Conservation (phyloP, 768 basidiomycete genomes). For the Auricularia sp. region DNA sequence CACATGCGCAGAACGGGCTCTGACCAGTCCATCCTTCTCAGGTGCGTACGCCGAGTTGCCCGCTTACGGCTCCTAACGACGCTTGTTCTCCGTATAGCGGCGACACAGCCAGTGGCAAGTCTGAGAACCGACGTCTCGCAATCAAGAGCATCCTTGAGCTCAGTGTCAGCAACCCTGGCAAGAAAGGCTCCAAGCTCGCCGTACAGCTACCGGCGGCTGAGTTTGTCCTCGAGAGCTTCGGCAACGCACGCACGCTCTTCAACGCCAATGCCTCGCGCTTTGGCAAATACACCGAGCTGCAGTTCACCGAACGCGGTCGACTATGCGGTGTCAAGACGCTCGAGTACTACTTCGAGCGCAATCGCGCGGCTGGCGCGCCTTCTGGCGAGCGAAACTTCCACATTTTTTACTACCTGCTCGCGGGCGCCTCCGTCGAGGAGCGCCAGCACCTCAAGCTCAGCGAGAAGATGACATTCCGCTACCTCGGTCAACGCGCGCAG, state of each 20-base stretch:
- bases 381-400: constrained; percentile 95
- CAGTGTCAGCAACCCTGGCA: constrained; percentile 77
- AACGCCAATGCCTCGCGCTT: constrained; percentile 95
- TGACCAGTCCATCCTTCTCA: constrained; percentile 84
- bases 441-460: constrained; percentile 75
- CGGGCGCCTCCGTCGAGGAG: constrained; percentile 84
- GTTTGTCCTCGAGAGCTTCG: constrained; percentile 92
- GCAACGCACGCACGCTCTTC: constrained; percentile 82
- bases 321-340: constrained; percentile 87
- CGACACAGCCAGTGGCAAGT: constrained; percentile 89
- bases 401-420: constrained; percentile 93
- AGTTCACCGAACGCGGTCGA: constrained; percentile 87
- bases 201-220: constrained; percentile 83
- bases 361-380: constrained; percentile 76
- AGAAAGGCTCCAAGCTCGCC: constrained; percentile 87
- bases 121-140: constrained; percentile 79
- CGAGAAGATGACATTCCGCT: constrained; percentile 75
- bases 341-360: constrained; percentile 91
- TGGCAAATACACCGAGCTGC: constrained; percentile 95
- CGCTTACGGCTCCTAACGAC: neutral
- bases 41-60: constrained; percentile 35
- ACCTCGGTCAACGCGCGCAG: constrained; percentile 59
- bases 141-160: constrained; percentile 91
- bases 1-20: constrained; percentile 91
- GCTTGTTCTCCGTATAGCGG: constrained; percentile 41